Evolutionary conservation across 2,329 filamentous ascomycete species (phyloP), one percentile per base, ranked within the genome.

Genomic region (Exutisphaerella laricina): DNA sequence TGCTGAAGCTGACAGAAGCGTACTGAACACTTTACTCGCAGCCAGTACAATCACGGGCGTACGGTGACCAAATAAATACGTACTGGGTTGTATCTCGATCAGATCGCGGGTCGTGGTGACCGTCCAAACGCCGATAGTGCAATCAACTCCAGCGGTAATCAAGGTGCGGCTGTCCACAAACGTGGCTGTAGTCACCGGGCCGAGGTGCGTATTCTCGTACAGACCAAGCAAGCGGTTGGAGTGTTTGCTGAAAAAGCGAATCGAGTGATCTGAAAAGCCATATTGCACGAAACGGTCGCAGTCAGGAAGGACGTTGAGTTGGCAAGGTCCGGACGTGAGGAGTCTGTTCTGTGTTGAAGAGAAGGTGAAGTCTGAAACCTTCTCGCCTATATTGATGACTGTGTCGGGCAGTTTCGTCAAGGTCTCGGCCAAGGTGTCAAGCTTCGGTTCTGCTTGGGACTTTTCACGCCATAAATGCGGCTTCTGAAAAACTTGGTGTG

Each of bases 271-370:
- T 1, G 87, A 85, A 57, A 94, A 97, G 1, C 90, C 90, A 90
- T 90, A 97, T 67, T 96, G 88, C 54, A 97, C 77, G 58, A 88
- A 95, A 56, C 88, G 88, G 66, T 97, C 89, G 59, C 88, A 94
- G 37, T 72, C 70, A 0, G 90, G 89, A 0, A 89, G 85, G 9
- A 97, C 80, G 58, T 96, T 92, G 30, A 96, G 73, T 14, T 88
- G 78, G 65, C 94, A 88, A 0, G 88, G 81, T 12, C 86, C 85
- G 3, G 88, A 84, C 57, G 85, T 94, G 3, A 97, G 72, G 4
- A 97, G 70, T 10, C 86, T 82, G 58, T 96, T 89, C 6, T 87
- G 74, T 56, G 88, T 92, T 6, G 81, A 70, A 0, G 86, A 84
- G 59, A 88, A 89, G 1, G 82, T 78, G 21, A 98, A 70, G 1